Evolutionary conservation across 768 basidiomycete species (phyloP).

Genomic region (Holtermanniella nyarrowii): DNA sequence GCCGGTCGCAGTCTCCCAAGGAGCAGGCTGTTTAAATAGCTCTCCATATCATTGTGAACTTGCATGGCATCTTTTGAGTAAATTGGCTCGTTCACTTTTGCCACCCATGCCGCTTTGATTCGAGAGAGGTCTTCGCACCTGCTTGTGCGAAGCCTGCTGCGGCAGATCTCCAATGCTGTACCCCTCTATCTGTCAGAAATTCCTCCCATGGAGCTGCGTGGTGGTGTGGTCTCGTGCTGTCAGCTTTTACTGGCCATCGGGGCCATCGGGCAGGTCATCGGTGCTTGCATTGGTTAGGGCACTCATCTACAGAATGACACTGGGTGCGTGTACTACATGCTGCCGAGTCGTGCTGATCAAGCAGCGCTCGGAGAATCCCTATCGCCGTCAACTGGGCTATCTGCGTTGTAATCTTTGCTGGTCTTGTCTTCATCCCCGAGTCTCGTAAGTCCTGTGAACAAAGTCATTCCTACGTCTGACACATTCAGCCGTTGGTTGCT

Average conservation of each 20-base stretch:
- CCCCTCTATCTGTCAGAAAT: conserved; percentile 41
- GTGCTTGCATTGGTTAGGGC: conserved; percentile 38
- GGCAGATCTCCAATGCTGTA: conserved; percentile 28
- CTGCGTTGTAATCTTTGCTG: conserved; percentile 22
- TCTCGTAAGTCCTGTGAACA: conserved; percentile 16
- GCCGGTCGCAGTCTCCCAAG: not conserved
- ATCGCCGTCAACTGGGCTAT: conserved; percentile 38
- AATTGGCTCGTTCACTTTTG: too few relatives aligned
- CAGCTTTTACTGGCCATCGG: conserved; percentile 39
- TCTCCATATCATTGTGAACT: not conserved
- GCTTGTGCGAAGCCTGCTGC: too few relatives aligned
- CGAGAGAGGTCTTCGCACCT: too few relatives aligned
- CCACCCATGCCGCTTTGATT: too few relatives aligned
- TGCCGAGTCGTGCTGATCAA: not conserved
- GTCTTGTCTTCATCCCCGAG: conserved; percentile 33
- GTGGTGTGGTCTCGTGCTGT: conserved; percentile 35
- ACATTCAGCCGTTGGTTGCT: conserved; percentile 33
- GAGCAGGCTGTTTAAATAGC: conserved; percentile 1
- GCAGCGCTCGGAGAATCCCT: conserved; percentile 29
- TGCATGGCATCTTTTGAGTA: too few relatives aligned
- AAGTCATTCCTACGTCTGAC: not conserved
- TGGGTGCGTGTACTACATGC: conserved; percentile 4
- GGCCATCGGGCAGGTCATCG: conserved; percentile 41
- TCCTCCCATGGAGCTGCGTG: conserved; percentile 38
- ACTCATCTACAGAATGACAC: conserved; percentile 21